Conservation (phyloP, 371 early-diverging fungal species). For the Apophysomyces variabilis region DNA sequence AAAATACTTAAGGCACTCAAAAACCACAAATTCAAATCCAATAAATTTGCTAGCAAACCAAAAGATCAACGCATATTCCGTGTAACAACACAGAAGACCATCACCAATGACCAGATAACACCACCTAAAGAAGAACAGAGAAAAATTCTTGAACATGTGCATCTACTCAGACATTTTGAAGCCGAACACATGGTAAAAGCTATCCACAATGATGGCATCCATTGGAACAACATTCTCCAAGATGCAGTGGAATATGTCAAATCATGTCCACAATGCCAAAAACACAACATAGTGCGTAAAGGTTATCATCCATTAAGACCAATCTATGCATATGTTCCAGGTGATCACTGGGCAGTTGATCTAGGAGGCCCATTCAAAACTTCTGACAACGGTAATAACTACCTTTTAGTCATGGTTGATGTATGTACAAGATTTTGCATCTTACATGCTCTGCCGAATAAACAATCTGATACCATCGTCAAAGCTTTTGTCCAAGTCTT, state of each 20-base stretch:
- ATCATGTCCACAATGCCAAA: conserved; percentile 19
- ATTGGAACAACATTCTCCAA: conserved; percentile 2
- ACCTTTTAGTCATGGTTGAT: too few relatives aligned
- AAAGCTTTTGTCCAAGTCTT: conserved; percentile 23
- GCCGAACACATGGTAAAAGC: background rate
- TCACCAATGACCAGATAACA: background rate
- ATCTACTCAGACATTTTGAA: background rate
- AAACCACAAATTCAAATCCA: too few relatives aligned
- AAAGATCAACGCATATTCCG: background rate
- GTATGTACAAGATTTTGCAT: too few relatives aligned
- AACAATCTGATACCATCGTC: too few relatives aligned
- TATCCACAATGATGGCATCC: background rate
- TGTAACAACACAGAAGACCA: background rate
- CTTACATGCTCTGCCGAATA: too few relatives aligned
- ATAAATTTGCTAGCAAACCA: background rate
- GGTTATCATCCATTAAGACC: conserved; percentile 20
- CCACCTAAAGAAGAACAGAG: background rate
- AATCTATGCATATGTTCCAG: conserved; percentile 20
- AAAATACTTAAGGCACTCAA: background rate
- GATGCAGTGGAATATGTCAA: conserved; percentile 14
- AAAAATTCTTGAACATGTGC: background rate
- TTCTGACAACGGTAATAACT: too few relatives aligned
- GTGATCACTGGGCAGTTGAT: conserved; percentile 32
- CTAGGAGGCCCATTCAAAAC: too few relatives aligned
- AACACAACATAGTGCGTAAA: conserved; percentile 17